Evolutionary conservation across 306 rosid genomes (phyloP).

Genomic region (Coriaria nepalensis): DNA sequence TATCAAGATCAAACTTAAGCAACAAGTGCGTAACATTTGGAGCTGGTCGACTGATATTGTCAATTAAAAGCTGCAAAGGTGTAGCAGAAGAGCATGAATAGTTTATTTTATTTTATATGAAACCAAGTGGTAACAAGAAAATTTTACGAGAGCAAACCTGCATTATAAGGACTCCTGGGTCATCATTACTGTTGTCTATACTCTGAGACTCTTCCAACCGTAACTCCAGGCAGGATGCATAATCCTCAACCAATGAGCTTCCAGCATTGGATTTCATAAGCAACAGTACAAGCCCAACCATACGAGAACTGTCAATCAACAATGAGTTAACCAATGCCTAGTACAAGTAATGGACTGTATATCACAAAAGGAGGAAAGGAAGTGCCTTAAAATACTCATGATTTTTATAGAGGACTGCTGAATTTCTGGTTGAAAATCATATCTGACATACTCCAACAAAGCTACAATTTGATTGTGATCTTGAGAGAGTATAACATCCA

Average conservation of each 20-base stretch:
- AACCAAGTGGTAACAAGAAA: conserved; percentile 1
- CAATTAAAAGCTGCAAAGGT: conserved; percentile 72
- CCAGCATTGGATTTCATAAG: conserved; percentile 70
- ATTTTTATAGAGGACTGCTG: conserved; percentile 86
- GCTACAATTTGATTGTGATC: conserved; percentile 88
- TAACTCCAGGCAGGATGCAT: conserved; percentile 95
- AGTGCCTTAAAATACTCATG: conserved; percentile 84
- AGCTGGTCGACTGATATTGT: conserved; percentile 83
- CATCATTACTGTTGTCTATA: conserved; percentile 55
- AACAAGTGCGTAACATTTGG: conserved; percentile 79
- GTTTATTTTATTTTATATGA: not conserved
- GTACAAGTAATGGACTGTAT: conserved; percentile 8
- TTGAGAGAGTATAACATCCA: conserved; percentile 89
- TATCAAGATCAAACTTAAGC: conserved; percentile 80
- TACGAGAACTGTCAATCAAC: conserved; percentile 70
- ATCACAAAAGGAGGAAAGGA: conserved; percentile 15
- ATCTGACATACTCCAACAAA: conserved; percentile 88
- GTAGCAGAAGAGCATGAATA: not conserved
- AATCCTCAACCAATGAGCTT: conserved; percentile 78
- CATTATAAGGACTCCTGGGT: conserved; percentile 89
- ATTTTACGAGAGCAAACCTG: conserved; percentile 38
- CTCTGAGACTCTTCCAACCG: conserved; percentile 63
- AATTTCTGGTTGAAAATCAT: conserved; percentile 76
- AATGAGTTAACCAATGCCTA: too few species aligned
- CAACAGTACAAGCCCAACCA: conserved; percentile 79